phyloP scores from a whole-genome alignment of 169 alveolate genomes.

The Cryptosporidium parvum region DNA sequence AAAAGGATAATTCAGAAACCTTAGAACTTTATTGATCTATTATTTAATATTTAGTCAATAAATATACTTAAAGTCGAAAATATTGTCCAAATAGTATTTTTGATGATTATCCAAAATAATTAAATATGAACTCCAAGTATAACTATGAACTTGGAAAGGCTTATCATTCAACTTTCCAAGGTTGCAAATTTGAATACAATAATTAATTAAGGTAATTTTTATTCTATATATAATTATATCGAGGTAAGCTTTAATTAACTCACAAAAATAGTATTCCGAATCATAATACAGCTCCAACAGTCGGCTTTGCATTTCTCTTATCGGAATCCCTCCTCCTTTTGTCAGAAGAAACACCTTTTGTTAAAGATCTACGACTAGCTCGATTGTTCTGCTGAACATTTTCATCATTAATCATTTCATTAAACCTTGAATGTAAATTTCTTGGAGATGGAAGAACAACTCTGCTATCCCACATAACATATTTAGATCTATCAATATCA shows the following conservation, averaged over 20 bases:
- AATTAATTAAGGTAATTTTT: neutral
- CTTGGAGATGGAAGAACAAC: conserved; percentile 65
- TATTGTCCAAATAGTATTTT: neutral
- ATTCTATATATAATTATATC: neutral
- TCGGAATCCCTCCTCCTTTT: conserved; percentile 73
- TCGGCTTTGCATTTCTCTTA: conserved; percentile 31
- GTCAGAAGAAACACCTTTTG: conserved; percentile 33
- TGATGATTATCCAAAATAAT: neutral
- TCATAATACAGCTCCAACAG: conserved; percentile 19
- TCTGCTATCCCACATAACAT: conserved; percentile 69
- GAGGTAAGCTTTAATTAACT: neutral
- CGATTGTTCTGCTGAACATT: conserved; percentile 57
- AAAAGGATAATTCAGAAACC: neutral
- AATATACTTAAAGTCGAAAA: neutral
- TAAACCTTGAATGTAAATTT: neutral
- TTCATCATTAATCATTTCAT: conserved; percentile 60
- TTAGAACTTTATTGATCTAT: neutral
- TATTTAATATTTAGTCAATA: neutral
- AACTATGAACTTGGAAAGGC: neutral
- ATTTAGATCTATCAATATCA: conserved; percentile 68
- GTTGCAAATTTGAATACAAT: neutral
- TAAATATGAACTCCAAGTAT: neutral
- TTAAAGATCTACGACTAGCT: conserved; percentile 41
- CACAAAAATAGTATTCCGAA: neutral
- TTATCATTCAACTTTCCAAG: neutral